Percentiles rank a stretch among this genome's conserved stretches.
Evolutionary conservation across 441 rosid genomes (phyloP).

Genomic region (Daphne laureola): DNA sequence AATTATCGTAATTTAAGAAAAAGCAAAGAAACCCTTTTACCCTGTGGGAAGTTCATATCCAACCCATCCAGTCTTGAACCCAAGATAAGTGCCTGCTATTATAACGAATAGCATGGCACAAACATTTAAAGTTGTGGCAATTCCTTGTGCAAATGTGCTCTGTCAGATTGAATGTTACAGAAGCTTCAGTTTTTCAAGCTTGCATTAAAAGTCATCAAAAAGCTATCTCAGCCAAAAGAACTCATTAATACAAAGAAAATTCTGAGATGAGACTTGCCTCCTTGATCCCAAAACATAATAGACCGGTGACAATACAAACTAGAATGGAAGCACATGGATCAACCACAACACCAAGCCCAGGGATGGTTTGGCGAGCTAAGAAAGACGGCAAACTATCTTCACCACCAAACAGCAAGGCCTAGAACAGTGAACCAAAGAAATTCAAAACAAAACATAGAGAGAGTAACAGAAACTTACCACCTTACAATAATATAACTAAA

Average conservation of each 20-base stretch:
- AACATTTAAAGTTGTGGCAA: conserved; percentile 72
- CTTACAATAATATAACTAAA: neutral
- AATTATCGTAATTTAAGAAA: conserved; percentile 7
- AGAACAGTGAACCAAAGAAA: conserved; percentile 12
- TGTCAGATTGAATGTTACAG: conserved; percentile 19
- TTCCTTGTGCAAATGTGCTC: conserved; percentile 80
- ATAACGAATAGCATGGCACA: conserved; percentile 84
- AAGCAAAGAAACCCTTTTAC: conserved; percentile 27
- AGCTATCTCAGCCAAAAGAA: too few species aligned
- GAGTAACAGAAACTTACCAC: conserved; percentile 1
- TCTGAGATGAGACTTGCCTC: conserved; percentile 45
- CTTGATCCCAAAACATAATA: conserved; percentile 89
- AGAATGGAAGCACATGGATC: conserved; percentile 91
- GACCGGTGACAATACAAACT: conserved; percentile 79
- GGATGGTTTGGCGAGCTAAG: conserved; percentile 81
- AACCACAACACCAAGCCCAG: conserved; percentile 68
- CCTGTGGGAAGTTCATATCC: conserved; percentile 92
- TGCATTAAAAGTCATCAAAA: neutral
- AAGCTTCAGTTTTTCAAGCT: conserved; percentile 1
- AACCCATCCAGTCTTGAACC: conserved; percentile 84
- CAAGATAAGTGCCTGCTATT: conserved; percentile 77
- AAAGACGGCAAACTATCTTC: conserved; percentile 59
- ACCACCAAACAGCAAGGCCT: conserved; percentile 95
- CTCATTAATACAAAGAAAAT: too few species aligned
- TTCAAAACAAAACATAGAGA: neutral